Evolutionary conservation across 2,329 filamentous ascomycete genomes (phyloP).

Genomic region (Nannizziopsis arthrosporioides): DNA sequence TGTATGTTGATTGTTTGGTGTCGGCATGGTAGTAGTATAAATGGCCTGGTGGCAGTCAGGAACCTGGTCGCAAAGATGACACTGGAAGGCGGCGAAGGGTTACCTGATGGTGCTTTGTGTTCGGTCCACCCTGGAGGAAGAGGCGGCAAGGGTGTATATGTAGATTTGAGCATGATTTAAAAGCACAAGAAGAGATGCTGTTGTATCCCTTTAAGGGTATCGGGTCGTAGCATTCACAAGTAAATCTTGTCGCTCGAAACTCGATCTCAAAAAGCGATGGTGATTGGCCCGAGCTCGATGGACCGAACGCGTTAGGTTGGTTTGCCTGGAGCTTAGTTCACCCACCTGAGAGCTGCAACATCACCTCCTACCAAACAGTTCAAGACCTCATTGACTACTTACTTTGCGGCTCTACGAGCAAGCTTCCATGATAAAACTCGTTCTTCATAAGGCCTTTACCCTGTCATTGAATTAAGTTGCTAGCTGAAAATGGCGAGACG

Average conservation of each 20-base stretch:
- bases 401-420: neutral
- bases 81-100: neutral
- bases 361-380: conserved; percentile 3
- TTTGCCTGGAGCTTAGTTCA: conserved; percentile 16
- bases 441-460: neutral
- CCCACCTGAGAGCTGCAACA: conserved; percentile 3
- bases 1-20: conserved; percentile 80
- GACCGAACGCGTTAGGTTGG: conserved; percentile 16
- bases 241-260: too few relatives aligned
- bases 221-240: too few relatives aligned
- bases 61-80: neutral
- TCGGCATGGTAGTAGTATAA: conserved; percentile 75
- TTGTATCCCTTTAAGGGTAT: neutral
- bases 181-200: neutral
- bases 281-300: conserved; percentile 15
- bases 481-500: conserved; percentile 67
- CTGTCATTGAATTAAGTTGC: neutral
- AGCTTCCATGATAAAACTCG: neutral
- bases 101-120: conserved; percentile 71
- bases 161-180: conserved; percentile 58
- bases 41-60: conserved; percentile 46
- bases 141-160: conserved; percentile 56
- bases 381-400: neutral
- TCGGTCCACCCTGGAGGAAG: conserved; percentile 81
- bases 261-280: neutral